Percentiles rank a stretch among this genome's conserved stretches.
These are phyloP conservation scores for Luffa aegyptiaca DNA, from an alignment of 306 rosid species.

Conservation along the genomic window DNA sequence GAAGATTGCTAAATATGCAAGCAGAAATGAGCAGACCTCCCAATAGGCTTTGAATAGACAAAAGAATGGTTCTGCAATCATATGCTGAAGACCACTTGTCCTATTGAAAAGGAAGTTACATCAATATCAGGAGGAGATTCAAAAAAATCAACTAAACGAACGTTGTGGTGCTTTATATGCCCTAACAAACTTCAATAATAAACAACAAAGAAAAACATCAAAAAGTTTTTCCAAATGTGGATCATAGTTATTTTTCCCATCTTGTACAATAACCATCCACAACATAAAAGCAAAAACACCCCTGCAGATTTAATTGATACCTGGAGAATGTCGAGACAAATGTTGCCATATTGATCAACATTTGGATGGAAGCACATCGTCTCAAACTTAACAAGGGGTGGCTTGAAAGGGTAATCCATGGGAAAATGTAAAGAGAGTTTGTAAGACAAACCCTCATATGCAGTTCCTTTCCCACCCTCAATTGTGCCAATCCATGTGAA, in stretches of 20 bases:
- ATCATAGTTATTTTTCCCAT: not conserved
- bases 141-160: not conserved
- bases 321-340: conserved; percentile 98
- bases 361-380: conserved; percentile 95
- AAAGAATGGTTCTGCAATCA: conserved; percentile 92
- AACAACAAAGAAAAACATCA: not conserved
- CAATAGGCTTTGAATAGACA: conserved; percentile 86
- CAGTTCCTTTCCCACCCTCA: conserved; percentile 92
- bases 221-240: not conserved
- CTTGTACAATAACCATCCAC: not conserved
- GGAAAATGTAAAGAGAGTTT: conserved; percentile 87
- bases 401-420: conserved; percentile 85
- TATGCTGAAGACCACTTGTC: conserved; percentile 99
- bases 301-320: conserved; percentile 21
- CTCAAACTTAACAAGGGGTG: conserved; percentile 90
- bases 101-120: conserved; percentile 19
- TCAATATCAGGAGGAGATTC: not conserved
- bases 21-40: conserved; percentile 51
- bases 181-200: not conserved
- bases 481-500: conserved; percentile 93
- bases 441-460: conserved; percentile 82
- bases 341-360: conserved; percentile 93
- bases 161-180: not conserved
- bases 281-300: not conserved
- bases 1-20: conserved; percentile 1